phyloP scores from a whole-genome alignment of 2,329 filamentous ascomycete genomes.

The Davidsoniella eucalypti region DNA sequence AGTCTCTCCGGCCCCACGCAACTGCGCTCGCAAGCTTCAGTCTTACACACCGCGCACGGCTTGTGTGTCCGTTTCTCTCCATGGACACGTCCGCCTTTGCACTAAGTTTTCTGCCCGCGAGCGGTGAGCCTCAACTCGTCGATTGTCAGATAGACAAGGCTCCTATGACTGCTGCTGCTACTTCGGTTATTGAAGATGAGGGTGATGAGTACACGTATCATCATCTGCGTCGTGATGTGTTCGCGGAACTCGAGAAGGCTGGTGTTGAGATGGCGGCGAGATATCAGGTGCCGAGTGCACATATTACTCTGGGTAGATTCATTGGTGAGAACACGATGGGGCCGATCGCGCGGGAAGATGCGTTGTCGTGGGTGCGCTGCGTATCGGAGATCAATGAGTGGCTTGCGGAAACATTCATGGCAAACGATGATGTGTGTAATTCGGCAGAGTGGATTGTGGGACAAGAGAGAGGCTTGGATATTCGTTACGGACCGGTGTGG shows the following conservation, averaged over 20 bases:
- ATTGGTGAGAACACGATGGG: conserved; percentile 23
- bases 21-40: conserved; percentile 49
- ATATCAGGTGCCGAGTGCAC: conserved; percentile 78
- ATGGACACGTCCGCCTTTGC: conserved; percentile 78
- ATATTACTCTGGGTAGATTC: conserved; percentile 76
- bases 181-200: conserved; percentile 22
- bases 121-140: conserved; percentile 34
- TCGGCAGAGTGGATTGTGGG: conserved; percentile 67
- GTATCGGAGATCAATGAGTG: conserved; percentile 66
- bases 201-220: conserved; percentile 71
- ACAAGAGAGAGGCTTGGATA: conserved; percentile 65
- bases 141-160: conserved; percentile 14
- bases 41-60: conserved; percentile 48
- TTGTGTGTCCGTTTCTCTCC: conserved; percentile 68
- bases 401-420: conserved; percentile 26
- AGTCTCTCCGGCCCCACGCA: conserved; percentile 38
- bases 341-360: conserved; percentile 29
- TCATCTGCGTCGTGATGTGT: conserved; percentile 70
- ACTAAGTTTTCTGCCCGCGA: conserved; percentile 70
- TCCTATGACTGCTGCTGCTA: conserved; percentile 3
- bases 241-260: conserved; percentile 38
- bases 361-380: conserved; percentile 50
- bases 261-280: conserved; percentile 47
- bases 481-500: conserved; percentile 62
- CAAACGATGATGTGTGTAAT: conserved; percentile 53